phyloP scores from a whole-genome alignment of 495 filamentous ascomycete genomes.

The Tuber aestivum region DNA sequence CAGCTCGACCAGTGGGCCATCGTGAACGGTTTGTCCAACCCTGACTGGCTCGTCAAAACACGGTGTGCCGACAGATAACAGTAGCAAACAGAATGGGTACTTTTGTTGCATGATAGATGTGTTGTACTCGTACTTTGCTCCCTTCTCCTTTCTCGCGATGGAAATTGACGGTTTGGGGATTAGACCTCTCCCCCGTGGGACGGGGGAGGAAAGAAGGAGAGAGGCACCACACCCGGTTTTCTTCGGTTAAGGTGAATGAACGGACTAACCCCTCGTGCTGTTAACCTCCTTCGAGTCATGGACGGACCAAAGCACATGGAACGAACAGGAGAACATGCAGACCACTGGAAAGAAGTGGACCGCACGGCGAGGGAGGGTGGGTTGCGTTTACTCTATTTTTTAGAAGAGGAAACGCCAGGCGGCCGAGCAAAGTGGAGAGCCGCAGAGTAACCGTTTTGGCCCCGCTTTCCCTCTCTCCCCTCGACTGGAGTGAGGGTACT shows the following conservation, averaged over 20 bases:
- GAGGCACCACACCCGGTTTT: background rate
- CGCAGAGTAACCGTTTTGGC: slow-evolving; percentile 1
- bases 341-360: slow-evolving; percentile 24
- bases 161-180: background rate
- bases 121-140: background rate
- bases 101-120: background rate
- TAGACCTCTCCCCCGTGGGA: background rate
- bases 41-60: background rate
- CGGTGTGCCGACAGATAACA: background rate
- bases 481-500: background rate
- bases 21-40: background rate
- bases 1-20: background rate
- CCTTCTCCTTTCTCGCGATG: background rate
- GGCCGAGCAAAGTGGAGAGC: slow-evolving; percentile 7
- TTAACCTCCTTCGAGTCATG: background rate
- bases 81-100: background rate
- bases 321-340: slow-evolving; percentile 22
- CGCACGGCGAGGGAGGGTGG: slow-evolving; percentile 2
- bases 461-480: background rate
- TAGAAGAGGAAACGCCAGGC: slow-evolving; percentile 32
- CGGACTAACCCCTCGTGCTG: background rate
- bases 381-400: background rate
- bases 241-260: background rate
- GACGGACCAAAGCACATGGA: slow-evolving; percentile 15
- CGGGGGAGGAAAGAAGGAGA: background rate